Evolutionary conservation across 306 rosid species (phyloP).

Genomic region (Crataegus laevigata): DNA sequence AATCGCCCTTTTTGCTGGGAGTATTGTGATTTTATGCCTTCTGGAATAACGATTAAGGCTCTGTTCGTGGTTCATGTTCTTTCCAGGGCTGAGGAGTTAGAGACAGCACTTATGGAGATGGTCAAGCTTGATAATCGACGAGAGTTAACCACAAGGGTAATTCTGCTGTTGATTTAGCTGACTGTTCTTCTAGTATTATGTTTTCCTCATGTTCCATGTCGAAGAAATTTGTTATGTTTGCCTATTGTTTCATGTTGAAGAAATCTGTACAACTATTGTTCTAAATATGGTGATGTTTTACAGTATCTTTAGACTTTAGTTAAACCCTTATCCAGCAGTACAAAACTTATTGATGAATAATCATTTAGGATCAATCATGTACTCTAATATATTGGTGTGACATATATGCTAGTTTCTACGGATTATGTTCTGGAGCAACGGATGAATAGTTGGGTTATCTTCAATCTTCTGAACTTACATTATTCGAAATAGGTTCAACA

Average conservation of each 20-base stretch:
- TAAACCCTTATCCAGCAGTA: not conserved
- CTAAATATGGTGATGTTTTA: conserved; percentile 3
- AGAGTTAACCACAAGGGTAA: conserved; percentile 79
- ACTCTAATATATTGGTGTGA: not conserved
- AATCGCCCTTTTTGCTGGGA: not conserved
- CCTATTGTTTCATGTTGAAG: not conserved
- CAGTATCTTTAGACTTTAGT: conserved; percentile 2
- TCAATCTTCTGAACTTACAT: too few relatives aligned
- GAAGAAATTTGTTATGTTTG: not conserved
- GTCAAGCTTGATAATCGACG: conserved; percentile 72
- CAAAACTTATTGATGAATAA: not conserved
- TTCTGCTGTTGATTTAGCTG: conserved; percentile 20
- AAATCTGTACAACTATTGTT: conserved; percentile 4
- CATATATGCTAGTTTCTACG: not conserved
- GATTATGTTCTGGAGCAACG: not conserved
- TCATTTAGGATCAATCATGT: not conserved
- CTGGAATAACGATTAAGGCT: conserved; percentile 12
- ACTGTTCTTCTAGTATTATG: conserved; percentile 14
- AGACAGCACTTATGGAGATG: conserved; percentile 91
- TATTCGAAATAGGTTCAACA: not conserved
- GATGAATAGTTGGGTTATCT: too few relatives aligned
- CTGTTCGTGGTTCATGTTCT: conserved; percentile 14
- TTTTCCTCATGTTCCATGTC: not conserved
- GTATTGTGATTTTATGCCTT: not conserved
- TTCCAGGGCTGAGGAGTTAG: conserved; percentile 89